phyloP scores from a whole-genome alignment of 208 protist genomes.

The Acanthamoeba lenticulata region DNA sequence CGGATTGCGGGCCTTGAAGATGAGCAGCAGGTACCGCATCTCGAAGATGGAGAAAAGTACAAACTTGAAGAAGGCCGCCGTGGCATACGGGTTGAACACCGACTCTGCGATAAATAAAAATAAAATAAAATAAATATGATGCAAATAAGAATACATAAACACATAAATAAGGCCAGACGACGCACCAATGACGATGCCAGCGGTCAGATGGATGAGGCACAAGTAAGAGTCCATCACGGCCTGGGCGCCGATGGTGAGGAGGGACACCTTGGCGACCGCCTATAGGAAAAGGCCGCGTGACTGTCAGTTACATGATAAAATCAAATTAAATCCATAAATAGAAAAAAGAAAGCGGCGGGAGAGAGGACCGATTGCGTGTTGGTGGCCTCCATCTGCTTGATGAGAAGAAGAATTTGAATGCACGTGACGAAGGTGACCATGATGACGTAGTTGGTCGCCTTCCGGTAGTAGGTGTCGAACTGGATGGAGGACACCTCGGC shows the following conservation, averaged over 20 bases:
- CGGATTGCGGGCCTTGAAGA: constrained; percentile 82
- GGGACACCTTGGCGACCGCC: constrained; percentile 75
- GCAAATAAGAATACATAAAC: neutral
- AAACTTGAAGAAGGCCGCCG: constrained; percentile 84
- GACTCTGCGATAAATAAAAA: constrained; percentile 64
- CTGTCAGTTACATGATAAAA: neutral
- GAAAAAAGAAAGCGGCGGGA: neutral
- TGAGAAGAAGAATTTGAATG: constrained; percentile 59
- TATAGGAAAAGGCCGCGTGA: neutral
- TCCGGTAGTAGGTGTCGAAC: constrained; percentile 59
- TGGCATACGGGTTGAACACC: constrained; percentile 84
- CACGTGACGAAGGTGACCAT: constrained; percentile 49
- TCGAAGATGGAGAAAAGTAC: constrained; percentile 83
- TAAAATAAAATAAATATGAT: neutral
- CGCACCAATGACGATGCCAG: constrained; percentile 65
- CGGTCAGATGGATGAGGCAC: constrained; percentile 79
- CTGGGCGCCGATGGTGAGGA: constrained; percentile 78
- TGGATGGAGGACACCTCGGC: constrained; percentile 39
- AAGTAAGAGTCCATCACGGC: constrained; percentile 82
- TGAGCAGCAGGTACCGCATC: constrained; percentile 84
- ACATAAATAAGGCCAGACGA: neutral
- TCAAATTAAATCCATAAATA: neutral
- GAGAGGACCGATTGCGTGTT: constrained; percentile 44
- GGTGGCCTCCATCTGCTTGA: constrained; percentile 60
- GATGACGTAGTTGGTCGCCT: constrained; percentile 64